phyloP scores from a whole-genome alignment of 1,284 basidiomycete genomes.

The Xerocomus alliaceus region DNA sequence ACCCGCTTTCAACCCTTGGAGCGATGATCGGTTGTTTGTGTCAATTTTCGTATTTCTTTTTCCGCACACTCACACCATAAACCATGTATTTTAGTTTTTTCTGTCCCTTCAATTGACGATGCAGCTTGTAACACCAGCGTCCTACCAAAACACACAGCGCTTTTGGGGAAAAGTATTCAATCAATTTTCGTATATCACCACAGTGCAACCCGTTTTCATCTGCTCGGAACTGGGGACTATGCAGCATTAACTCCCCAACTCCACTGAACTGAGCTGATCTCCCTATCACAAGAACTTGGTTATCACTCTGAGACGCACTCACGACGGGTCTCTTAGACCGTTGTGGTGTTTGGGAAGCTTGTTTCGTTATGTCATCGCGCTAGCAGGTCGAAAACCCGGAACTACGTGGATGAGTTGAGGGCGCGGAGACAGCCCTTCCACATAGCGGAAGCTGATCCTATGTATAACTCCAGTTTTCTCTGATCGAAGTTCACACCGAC shows the following conservation, averaged over 20 bases:
- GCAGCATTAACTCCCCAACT: neutral
- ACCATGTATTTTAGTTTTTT: conserved; percentile 4
- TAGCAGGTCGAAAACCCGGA: too few species aligned
- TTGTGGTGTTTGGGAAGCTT: neutral
- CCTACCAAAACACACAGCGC: neutral
- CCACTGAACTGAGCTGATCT: neutral
- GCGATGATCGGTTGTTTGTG: conserved; percentile 32
- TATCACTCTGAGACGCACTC: neutral
- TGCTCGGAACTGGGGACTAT: neutral
- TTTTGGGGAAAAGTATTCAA: neutral
- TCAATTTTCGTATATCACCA: neutral
- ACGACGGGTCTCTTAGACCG: neutral
- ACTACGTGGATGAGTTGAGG: too few species aligned
- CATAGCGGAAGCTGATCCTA: neutral
- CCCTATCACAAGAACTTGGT: neutral
- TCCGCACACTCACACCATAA: conserved; percentile 5
- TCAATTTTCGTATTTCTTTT: neutral
- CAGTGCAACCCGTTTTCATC: neutral
- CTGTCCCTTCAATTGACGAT: neutral
- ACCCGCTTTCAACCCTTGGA: conserved; percentile 63
- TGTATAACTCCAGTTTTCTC: neutral
- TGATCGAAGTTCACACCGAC: too few species aligned
- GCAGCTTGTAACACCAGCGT: neutral
- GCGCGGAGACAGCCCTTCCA: neutral
- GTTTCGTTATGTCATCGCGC: too few species aligned